Conservation (phyloP, 1,284 basidiomycete genomes). For the Pisolithus thermaeus region DNA sequence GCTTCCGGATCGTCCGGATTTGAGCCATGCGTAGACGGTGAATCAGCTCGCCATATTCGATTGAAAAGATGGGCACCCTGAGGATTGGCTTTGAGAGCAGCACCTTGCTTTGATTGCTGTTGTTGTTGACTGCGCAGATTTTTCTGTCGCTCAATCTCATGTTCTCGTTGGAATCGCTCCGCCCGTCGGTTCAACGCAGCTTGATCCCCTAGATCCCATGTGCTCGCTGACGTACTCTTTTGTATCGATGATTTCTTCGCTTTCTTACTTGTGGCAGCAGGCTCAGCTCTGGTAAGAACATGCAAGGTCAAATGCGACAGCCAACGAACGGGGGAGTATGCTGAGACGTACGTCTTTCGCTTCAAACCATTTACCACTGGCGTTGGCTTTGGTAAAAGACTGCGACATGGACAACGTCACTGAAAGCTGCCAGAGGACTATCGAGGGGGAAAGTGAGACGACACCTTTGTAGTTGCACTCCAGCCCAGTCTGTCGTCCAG, state of each 20-base stretch:
- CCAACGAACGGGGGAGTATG: neutral
- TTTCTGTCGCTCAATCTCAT: slow-evolving; percentile 74
- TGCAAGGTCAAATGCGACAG: slow-evolving; percentile 8
- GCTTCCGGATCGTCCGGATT: slow-evolving; percentile 61
- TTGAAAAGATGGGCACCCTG: slow-evolving; percentile 46
- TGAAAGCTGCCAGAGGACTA: slow-evolving; percentile 11
- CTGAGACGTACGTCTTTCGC: slow-evolving; percentile 56
- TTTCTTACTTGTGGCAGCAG: slow-evolving; percentile 50
- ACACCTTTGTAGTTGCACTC: slow-evolving; percentile 75
- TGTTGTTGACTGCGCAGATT: slow-evolving; percentile 23
- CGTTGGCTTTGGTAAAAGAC: slow-evolving; percentile 59
- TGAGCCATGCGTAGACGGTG: slow-evolving; percentile 38
- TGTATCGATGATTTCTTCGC: slow-evolving; percentile 57
- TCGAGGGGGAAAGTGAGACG: slow-evolving; percentile 6
- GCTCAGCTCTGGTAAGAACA: slow-evolving; percentile 33
- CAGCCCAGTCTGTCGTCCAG: slow-evolving; percentile 86
- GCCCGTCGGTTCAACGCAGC: slow-evolving; percentile 65
- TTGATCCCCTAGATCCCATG: slow-evolving; percentile 57
- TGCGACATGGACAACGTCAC: slow-evolving; percentile 30
- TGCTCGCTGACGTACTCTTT: slow-evolving; percentile 31
- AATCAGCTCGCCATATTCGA: slow-evolving; percentile 41
- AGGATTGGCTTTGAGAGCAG: slow-evolving; percentile 42
- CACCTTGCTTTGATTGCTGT: slow-evolving; percentile 23
- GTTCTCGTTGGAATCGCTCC: slow-evolving; percentile 74
- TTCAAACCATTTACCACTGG: slow-evolving; percentile 48